Evolutionary conservation across 2,329 filamentous ascomycete genomes (phyloP), one percentile per base, ranked within the genome.

Genomic region (Thielaviopsis populi): DNA sequence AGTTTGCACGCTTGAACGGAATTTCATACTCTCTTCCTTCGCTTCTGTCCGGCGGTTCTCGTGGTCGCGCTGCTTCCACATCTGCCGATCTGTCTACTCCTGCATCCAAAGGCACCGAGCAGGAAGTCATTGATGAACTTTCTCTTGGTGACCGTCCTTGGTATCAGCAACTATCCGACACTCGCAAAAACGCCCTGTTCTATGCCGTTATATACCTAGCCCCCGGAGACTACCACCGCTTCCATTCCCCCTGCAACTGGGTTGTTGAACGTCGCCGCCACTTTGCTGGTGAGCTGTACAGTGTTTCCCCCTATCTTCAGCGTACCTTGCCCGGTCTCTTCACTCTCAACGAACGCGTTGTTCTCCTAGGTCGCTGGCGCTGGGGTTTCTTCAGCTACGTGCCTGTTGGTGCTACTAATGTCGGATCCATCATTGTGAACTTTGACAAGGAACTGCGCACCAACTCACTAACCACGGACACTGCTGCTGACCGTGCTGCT

Each of bases 371-470:
- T 19, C 83, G 91, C 65, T 99, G 94, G 94, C 87, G 91, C 64
- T 95, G 90, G 83, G 94, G 94, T 19, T 97, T 99, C 81, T 99
- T 99, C 79, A 88, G 86, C 68, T 96, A 91, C 76, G 92, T 90
- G 0, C 91, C 95, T 15, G 94, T 99, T 41, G 94, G 94, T 67
- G 94, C 94, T 7, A 99, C 94, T 24, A 99, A 99, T 70, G 94
- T 99, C 54, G 94, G 94, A 64, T 95, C 89, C 66, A 97, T 99
- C 76, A 88, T 89, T 72, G 83, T 99, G 77, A 96, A 99, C 76
- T 99, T 99, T 73, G 95, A 99, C 75, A 80, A 86, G 66, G 94
- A 99, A 75, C 79, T 99, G 66, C 86, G 92, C 68, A 95, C 95
- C 61, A 99, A 99, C 76, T 91, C 85, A 69, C 79, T 99, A 62